These are phyloP conservation scores for Populus deltoides DNA, from an alignment of 345 rosid species.

Conservation along the genomic window DNA sequence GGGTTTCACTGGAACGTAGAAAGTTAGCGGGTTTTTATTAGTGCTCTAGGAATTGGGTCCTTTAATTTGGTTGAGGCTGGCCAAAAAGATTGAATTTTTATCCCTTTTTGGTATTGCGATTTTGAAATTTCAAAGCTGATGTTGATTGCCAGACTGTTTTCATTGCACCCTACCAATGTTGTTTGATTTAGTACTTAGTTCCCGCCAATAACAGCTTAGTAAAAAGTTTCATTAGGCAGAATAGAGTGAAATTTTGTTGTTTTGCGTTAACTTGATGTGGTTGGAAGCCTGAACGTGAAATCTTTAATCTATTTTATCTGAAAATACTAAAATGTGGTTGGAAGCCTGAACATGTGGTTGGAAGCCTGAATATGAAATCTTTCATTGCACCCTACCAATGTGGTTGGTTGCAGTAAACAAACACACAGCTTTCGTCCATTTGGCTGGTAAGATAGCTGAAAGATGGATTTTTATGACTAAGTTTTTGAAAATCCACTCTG, in stretches of 20 bases:
- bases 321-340: neutral
- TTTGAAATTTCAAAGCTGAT: neutral
- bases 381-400: neutral
- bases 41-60: neutral
- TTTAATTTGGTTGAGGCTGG: neutral
- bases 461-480: neutral
- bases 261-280: neutral
- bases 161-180: neutral
- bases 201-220: neutral
- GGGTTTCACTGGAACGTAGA: neutral
- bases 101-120: neutral
- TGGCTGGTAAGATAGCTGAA: neutral
- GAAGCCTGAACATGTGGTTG: neutral
- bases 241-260: neutral
- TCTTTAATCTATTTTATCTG: neutral
- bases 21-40: neutral
- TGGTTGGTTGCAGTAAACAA: neutral
- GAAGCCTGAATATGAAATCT: neutral
- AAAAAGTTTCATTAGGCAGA: neutral
- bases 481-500: neutral
- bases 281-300: neutral
- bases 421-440: neutral
- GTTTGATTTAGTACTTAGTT: neutral
- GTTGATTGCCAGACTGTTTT: neutral
- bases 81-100: neutral